Evolutionary conservation across 345 rosid genomes (phyloP).

Genomic region (Fremontodendron californicum): DNA sequence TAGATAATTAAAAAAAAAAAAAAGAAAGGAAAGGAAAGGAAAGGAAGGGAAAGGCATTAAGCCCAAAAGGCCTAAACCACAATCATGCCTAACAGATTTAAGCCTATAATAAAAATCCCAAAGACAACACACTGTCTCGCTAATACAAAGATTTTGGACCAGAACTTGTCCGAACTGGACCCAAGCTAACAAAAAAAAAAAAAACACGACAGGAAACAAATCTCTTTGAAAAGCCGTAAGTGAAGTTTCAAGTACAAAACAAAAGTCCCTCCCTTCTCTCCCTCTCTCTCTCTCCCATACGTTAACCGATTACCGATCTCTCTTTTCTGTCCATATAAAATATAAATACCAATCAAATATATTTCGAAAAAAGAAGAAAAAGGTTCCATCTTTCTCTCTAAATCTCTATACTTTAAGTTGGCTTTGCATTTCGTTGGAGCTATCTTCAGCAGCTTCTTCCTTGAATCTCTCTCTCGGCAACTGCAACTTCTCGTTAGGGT

Average conservation of each 20-base stretch:
- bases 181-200: not conserved
- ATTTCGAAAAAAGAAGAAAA: not conserved
- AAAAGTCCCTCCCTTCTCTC: not conserved
- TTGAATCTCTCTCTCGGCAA: not conserved
- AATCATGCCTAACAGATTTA: no score
- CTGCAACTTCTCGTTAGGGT: constrained; percentile 17
- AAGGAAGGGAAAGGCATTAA: no score
- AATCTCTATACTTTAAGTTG: not conserved
- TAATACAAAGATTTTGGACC: not conserved
- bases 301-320: not conserved
- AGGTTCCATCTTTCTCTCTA: not conserved
- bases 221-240: not conserved
- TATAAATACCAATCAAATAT: not conserved
- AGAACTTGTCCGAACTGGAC: not conserved
- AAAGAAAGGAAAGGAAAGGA: no score
- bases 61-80: no score
- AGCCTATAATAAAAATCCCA: not conserved
- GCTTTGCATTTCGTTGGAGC: not conserved
- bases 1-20: no score
- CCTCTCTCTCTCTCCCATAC: no score
- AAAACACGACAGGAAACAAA: not conserved
- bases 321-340: not conserved
- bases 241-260: constrained; percentile 4
- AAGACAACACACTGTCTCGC: not conserved
- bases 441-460: not conserved